Evolutionary conservation across 1,139 yeast species (phyloP), one percentile per base, ranked within the genome.

Genomic region (Kurtzmaniella quercitrusa): DNA sequence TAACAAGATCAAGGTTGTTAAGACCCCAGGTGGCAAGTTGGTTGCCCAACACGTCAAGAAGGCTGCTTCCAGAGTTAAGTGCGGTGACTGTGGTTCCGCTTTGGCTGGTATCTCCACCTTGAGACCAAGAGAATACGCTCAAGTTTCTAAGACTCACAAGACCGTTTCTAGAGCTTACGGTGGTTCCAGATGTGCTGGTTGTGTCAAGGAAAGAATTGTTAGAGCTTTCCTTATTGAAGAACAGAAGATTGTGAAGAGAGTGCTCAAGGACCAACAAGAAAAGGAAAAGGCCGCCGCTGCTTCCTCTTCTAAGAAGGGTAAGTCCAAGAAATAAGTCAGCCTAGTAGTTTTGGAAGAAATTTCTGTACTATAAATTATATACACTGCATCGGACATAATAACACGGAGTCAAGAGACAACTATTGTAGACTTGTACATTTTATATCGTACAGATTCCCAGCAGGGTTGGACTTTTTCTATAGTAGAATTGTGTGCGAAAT

Each of bases 81-180:
- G 98, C 80, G 98, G 97, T 82, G 98, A 89, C 84, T 87, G 96
- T 76, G 97, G 96, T 74, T 66, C 68, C 57, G 84, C 89, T 65
- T 84, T 93, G 64, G 84, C 91, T 60, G 98, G 98, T 82, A 69
- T 84, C 69, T 83, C 95, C 58, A 78, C 96, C 63, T 80, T 91
- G 69, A 88, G 98, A 84, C 97, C 98, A 80, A 87, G 97, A 79
- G 81, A 88, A 78, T 89, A 87, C 81, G 97, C 98, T 61, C 77
- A 80, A 65, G 82, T 91, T 64, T 88, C 97, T 60, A 89, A 85
- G 82, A 88, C 96, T 68, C 88, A 86, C 82, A 91, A 93, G 84
- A 86, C 96, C 59, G 98, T 93, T 62, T 91, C 91, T 73, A 93
- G 98, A 84, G 91, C 96, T 66, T 93, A 93, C 91, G 98, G 98